Evolutionary conservation across 106 monocot genomes (phyloP), one percentile per base, ranked within the genome.

Genomic region (Phalaenopsis equestris): DNA sequence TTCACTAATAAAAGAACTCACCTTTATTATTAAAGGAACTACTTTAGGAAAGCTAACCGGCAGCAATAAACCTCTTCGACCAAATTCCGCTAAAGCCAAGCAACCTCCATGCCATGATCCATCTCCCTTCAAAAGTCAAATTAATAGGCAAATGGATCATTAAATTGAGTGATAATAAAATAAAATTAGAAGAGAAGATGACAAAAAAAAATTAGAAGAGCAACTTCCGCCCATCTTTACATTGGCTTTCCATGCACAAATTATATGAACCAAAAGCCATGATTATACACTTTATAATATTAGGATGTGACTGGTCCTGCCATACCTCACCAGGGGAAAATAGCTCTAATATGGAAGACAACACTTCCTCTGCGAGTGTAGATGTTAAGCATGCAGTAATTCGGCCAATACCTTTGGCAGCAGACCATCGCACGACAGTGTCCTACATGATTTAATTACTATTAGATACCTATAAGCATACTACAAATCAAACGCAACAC

Each of bases 21-120:
- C 95, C 95, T 91, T 91, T 42, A 87, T 80, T 72, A 95, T 90
- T 17, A 95, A 81, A 86, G 98, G 94, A 77, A 99, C 84, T 58
- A 95, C 98, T 86, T 87, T 85, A 68, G 98, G 89, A 87, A 99
- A 84, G 83, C 86, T 91, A 77, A 45, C 77, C 80, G 98, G 92
- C 30, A 99, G 85, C 41, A 99, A 84, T 84, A 99, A 90, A 18
- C 98, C 98, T 84, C 98, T 90, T n/a, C 94, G 90, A 81, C 94
- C 89, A 78, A 99, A 83, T 84, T 99, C 98, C 83, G 98, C 98
- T 79, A 99, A 86, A 68, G 94, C 98, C 78, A 99, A 87, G 85
- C 94, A 94, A 57, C 98, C 98, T 80, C 98, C 98, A 87, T 99
- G 98, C 98, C 98, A 99, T n/a, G 98, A 99, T 61, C 94, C 93